Conservation (phyloP, 176 grass and related monocot species). For the Aegilops umbellulata region DNA sequence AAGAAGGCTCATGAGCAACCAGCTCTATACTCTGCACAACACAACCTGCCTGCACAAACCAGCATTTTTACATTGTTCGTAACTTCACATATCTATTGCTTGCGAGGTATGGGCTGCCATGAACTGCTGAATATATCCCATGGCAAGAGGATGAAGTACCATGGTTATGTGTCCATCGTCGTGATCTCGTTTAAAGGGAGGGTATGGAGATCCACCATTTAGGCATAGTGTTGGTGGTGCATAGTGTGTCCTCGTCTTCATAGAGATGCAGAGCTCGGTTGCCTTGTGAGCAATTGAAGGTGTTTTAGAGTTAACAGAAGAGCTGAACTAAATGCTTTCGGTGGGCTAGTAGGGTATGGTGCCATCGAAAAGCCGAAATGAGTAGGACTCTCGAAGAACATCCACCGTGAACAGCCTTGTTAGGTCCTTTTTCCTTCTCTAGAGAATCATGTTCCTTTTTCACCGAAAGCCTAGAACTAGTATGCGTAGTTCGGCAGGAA, state of each 20-base stretch:
- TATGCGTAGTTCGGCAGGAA: no score
- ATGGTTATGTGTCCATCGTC: conserved; percentile 91
- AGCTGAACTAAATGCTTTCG: background rate
- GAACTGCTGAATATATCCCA: conserved; percentile 61
- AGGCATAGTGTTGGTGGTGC: background rate
- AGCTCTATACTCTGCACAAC: background rate
- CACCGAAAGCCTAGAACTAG: no score
- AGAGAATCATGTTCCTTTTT: no score
- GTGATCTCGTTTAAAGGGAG: conserved; percentile 77
- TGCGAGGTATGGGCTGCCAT: conserved; percentile 61
- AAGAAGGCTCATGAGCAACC: conserved; percentile 45
- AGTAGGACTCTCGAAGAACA: no score
- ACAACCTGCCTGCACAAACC: background rate
- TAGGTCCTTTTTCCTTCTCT: no score
- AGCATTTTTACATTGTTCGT: background rate
- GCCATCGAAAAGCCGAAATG: no score
- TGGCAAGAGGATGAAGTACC: conserved; percentile 59
- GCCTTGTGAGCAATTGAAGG: background rate
- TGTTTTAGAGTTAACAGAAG: background rate
- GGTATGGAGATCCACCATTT: conserved; percentile 63
- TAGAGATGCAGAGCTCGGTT: background rate
- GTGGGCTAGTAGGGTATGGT: background rate
- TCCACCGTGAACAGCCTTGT: no score
- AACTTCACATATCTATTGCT: background rate
- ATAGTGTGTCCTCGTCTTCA: background rate